Conservation (phyloP, 208 protist species). For the Trypanosoma theileri region DNA sequence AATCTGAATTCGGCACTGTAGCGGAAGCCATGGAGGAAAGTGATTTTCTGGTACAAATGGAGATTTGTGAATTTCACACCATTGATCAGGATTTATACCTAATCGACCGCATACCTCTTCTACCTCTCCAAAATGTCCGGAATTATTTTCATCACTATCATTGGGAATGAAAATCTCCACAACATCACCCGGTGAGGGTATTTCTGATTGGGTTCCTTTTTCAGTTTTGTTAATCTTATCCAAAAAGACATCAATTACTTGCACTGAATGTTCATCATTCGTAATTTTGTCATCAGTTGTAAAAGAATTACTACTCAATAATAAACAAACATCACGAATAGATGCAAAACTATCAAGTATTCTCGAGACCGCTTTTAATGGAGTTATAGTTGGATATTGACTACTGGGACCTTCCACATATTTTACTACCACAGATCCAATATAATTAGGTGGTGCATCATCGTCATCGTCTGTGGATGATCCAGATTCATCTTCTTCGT, state of each 20-base stretch:
- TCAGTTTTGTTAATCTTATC: not conserved
- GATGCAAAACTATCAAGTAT: conserved; percentile 25
- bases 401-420: conserved; percentile 33
- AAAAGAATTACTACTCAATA: conserved; percentile 10
- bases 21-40: conserved; percentile 83
- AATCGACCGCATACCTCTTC: conserved; percentile 58
- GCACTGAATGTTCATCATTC: conserved; percentile 15
- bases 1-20: conserved; percentile 57
- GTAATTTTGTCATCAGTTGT: not conserved
- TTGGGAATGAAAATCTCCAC: conserved; percentile 83
- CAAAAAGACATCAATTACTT: conserved; percentile 25
- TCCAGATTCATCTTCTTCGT: conserved; percentile 16
- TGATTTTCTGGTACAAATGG: conserved; percentile 76
- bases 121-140: conserved; percentile 30
- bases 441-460: conserved; percentile 41
- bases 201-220: not conserved
- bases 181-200: conserved; percentile 54
- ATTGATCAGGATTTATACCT: conserved; percentile 41
- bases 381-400: conserved; percentile 7
- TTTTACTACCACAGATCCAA: conserved; percentile 82
- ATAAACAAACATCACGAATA: conserved; percentile 19
- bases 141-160: conserved; percentile 31
- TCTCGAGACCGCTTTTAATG: conserved; percentile 16
- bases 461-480: conserved; percentile 17
- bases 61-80: conserved; percentile 71